A percentile compares a stretch with the other conserved stretches of the same genome.
phyloP scores from a whole-genome alignment of 345 rosid genomes.

The Pugionium dolabratum region DNA sequence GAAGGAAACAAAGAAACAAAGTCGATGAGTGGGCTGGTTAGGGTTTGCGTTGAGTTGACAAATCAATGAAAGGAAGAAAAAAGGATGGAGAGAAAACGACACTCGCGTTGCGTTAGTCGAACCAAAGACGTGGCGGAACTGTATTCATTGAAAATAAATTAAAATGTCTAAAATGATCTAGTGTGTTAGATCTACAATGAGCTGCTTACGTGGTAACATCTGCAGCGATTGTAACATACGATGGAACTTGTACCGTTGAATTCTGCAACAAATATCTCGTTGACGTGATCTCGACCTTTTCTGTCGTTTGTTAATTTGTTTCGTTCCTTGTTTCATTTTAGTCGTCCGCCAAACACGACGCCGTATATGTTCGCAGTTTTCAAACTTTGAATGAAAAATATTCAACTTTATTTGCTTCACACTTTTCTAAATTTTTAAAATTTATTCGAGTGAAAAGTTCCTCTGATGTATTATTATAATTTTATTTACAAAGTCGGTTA shows the following conservation, averaged over 20 bases:
- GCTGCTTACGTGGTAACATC: conserved; percentile 3
- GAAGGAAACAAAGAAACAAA: too few species aligned
- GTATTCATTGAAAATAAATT: conserved; percentile 7
- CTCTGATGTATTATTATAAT: too few species aligned
- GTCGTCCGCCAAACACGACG: background rate
- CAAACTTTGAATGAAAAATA: conserved; percentile 1
- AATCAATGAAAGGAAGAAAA: conserved; percentile 25
- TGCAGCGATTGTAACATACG: background rate
- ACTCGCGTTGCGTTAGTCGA: background rate
- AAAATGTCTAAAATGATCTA: conserved; percentile 4
- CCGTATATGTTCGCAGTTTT: background rate
- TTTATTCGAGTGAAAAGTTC: too few species aligned
- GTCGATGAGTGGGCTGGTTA: conserved; percentile 25
- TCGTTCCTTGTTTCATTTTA: too few species aligned
- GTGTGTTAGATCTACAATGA: background rate
- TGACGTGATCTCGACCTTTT: background rate
- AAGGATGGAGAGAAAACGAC: conserved; percentile 5
- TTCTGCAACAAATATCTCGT: background rate
- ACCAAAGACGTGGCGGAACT: conserved; percentile 33
- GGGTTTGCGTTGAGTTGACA: conserved; percentile 37
- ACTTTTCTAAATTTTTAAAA: too few species aligned
- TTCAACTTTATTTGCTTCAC: background rate
- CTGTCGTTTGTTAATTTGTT: too few species aligned
- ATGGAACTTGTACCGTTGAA: background rate
- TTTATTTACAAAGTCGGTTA: too few species aligned